Evolutionary conservation across 805 yeast genomes (phyloP), one percentile per base, ranked within the genome.

Genomic region (Starmerella gropengiesseri): DNA sequence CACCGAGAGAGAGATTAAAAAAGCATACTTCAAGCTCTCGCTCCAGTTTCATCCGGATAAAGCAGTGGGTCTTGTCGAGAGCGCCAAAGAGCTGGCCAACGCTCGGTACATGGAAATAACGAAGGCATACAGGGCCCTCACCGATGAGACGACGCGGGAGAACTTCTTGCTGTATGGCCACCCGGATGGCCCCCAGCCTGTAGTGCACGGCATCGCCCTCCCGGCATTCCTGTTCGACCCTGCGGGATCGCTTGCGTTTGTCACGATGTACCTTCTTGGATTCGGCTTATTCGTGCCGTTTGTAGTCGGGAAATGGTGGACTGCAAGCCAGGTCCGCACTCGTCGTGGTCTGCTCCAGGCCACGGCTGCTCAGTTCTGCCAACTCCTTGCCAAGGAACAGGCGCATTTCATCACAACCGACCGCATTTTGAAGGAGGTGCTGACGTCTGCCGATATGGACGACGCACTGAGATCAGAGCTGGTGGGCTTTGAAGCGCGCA

Each of bases 111-210:
- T 87, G 29, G 70, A 75, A 52, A 81, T 91, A 55, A 79, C 83
- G 46, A 82, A 83, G 62, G 99, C 99, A 20, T 86, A 93, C 65
- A 82, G 86, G 62, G 84, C 98, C 2, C 72, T 91, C 50, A 93
- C 98, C 12, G 97, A 91, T 62, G 95, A 84, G 53, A 71, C 69
- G 9, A 77, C 83, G 3, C 81, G 76, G 55, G 83, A 82, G 53
- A 91, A 91, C 60, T 86, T 74, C 60, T 66, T 79, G 55, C 78
- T 75, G 54, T 91, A 80, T 57, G 99, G 99, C 38, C 95, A 93
- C 60, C 99, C 99, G 4, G 99, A 91, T 65, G 98, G 98, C 32
- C 95, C 94, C 31, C 94, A 84, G 62, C 83, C 83, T 21, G 71
- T 80, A 16, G 67, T 80, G 17, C 95, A 85, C 60, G 98, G 98